phyloP scores from a whole-genome alignment of 2,329 filamentous ascomycete species.

The Apiospora koreana region DNA sequence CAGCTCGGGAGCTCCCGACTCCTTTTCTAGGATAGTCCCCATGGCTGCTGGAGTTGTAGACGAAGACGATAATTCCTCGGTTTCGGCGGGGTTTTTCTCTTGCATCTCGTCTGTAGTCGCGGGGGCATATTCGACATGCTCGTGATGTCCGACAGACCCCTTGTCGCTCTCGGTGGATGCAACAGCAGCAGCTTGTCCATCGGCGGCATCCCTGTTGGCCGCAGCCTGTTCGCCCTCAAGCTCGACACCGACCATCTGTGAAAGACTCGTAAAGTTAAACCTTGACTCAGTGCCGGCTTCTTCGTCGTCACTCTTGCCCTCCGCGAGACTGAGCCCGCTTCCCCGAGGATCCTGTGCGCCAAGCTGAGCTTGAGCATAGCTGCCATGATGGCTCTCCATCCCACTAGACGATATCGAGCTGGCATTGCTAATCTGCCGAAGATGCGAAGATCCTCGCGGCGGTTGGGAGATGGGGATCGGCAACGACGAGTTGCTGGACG shows the following conservation, averaged over 20 bases:
- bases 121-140: conserved; percentile 34
- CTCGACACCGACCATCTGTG: conserved; percentile 75
- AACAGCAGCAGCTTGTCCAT: conserved; percentile 11
- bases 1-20: not conserved
- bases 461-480: conserved; percentile 48
- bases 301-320: conserved; percentile 49
- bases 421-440: conserved; percentile 83
- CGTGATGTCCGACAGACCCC: conserved; percentile 27
- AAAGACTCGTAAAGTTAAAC: conserved; percentile 89
- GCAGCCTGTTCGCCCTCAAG: conserved; percentile 45
- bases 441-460: conserved; percentile 65
- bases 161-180: conserved; percentile 32
- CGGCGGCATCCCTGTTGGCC: conserved; percentile 20
- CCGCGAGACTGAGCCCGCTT: conserved; percentile 55
- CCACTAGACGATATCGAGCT: conserved; percentile 82
- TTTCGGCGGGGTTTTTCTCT: not conserved
- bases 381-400: conserved; percentile 64
- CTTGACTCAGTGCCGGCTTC: conserved; percentile 68
- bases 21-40: conserved; percentile 15
- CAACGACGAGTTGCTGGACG: conserved; percentile 40
- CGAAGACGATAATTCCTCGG: not conserved
- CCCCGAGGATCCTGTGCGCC: conserved; percentile 48
- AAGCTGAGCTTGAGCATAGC: conserved; percentile 40
- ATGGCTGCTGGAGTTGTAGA: conserved; percentile 5
- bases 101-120: conserved; percentile 27